Conservation (phyloP, 257 asterid species). For the Scutellaria baicalensis region DNA sequence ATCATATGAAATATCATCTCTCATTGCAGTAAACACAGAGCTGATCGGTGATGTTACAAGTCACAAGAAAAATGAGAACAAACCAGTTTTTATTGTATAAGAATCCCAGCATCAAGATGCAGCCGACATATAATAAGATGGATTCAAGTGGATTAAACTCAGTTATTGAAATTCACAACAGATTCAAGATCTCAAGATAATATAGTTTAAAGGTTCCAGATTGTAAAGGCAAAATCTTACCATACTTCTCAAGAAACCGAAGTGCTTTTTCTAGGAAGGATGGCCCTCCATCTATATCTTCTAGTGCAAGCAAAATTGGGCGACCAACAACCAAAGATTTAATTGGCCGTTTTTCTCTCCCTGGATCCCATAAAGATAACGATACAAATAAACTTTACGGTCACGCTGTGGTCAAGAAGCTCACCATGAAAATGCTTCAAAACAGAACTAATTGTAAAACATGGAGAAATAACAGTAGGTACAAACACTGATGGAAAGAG, state of each 20-base stretch:
- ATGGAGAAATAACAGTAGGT: conserved; percentile 12
- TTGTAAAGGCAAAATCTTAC: conserved; percentile 31
- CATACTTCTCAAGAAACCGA: conserved; percentile 80
- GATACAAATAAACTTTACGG: neutral
- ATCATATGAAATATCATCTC: conserved; percentile 5
- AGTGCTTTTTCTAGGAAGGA: conserved; percentile 94
- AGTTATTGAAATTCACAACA: neutral
- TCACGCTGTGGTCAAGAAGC: neutral
- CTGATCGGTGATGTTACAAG: neutral
- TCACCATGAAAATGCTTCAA: conserved; percentile 6
- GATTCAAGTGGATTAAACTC: conserved; percentile 1
- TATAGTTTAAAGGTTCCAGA: conserved; percentile 8
- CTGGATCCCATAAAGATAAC: conserved; percentile 30
- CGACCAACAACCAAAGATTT: conserved; percentile 95
- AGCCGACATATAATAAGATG: neutral
- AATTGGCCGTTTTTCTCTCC: conserved; percentile 85
- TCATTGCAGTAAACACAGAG: conserved; percentile 5
- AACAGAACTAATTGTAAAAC: conserved; percentile 3
- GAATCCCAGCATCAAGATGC: neutral
- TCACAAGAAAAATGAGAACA: neutral
- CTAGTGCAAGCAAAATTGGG: conserved; percentile 85
- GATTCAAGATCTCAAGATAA: conserved; percentile 11
- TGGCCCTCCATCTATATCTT: conserved; percentile 96
- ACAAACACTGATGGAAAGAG: conserved; percentile 74
- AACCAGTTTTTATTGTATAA: neutral